These are phyloP conservation scores for Metschnikowia dekortorum DNA, from an alignment of 805 yeast species.

Conservation along the genomic window DNA sequence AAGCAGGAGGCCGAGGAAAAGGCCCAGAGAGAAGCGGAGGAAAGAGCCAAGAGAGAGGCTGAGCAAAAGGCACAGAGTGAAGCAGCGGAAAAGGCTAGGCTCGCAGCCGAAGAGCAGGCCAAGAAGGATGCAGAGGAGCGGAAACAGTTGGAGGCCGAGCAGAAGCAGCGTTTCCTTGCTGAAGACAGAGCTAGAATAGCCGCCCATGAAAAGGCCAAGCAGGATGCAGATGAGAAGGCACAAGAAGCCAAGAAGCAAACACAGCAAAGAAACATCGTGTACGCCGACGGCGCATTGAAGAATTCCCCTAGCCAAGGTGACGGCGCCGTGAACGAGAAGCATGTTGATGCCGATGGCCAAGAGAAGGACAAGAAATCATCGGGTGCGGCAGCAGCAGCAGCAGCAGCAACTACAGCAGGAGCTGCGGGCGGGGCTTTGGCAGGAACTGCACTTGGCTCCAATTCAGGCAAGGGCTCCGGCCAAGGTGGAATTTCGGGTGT, in stretches of 20 bases:
- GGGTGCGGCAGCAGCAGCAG: conserved; percentile 16
- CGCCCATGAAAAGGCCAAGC: conserved; percentile 26
- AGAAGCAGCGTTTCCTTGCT: conserved; percentile 1
- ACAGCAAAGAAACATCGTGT: conserved; percentile 18
- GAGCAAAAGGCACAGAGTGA: background rate
- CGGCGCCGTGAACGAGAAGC: background rate
- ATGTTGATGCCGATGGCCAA: background rate
- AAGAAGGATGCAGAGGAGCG: conserved; percentile 25
- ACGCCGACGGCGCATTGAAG: conserved; percentile 27
- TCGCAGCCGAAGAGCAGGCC: conserved; percentile 12
- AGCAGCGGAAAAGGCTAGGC: conserved; percentile 5
- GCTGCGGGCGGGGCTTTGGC: conserved; percentile 17
- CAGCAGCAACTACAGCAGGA: conserved; percentile 20
- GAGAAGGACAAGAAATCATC: conserved; percentile 5
- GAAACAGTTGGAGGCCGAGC: conserved; percentile 22
- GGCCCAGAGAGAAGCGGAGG: conserved; percentile 16
- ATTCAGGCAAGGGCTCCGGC: background rate
- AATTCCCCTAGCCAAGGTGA: background rate
- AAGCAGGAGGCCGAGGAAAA: conserved; percentile 19
- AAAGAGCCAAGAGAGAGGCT: conserved; percentile 9
- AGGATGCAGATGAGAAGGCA: conserved; percentile 6
- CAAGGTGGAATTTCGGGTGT: conserved; percentile 2
- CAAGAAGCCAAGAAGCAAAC: conserved; percentile 13
- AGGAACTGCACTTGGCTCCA: conserved; percentile 26
- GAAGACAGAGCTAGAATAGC: conserved; percentile 17